Base-by-base conservation (phyloP, 2,329 filamentous ascomycete genomes). In the Colletotrichum limetticola region DNA sequence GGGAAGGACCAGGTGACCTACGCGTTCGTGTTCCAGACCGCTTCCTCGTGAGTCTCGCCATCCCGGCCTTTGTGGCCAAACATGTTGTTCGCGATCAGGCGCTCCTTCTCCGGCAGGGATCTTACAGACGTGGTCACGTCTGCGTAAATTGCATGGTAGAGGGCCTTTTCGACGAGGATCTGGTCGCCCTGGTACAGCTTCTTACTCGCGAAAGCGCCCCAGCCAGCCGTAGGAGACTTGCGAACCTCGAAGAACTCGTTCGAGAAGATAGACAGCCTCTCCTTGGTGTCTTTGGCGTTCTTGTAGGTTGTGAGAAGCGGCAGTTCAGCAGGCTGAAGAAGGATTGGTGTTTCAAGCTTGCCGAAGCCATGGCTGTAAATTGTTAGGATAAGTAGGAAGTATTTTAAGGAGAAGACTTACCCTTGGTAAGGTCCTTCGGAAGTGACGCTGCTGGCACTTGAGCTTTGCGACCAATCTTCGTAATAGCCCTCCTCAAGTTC, bases 11-110 rank as follows among this genome's bases (percentile, higher is more conserved):
- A 14, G 12, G 12, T 7, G 32, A 78, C 85, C 78, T 78, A 88
- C 86, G 83, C 81, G 72, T 89, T 89, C 0, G 86, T 86, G 26
- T 77, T 78, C 79, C 84, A 85, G 24, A 87, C 82, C 4, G 82
- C 82, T 30, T 82, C 78, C 22, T 68, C 12, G 37, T 75, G 75
- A 63, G 81, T 78, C 49, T 74, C 66, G 70, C 82, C 78, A 26
- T 76, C 71, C 16, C 78, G 71, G 14, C 77, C 72, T 68, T 14
- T 32, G 28, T 83, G 82, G 0, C 79, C 80, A 53, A 85, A 80
- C 4, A 90, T 82, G 1, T 79, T 78, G 9, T 83, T 61, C 14
- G 82, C 86, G 0, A 83, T 77, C 0, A 77, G 74, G 42, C 77
- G 79, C n/a, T 81, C 75, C 0, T 76, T 74, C 9, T 78, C 66